Conservation (phyloP, 2,329 filamentous ascomycete genomes). For the Fusarium tricinctum region DNA sequence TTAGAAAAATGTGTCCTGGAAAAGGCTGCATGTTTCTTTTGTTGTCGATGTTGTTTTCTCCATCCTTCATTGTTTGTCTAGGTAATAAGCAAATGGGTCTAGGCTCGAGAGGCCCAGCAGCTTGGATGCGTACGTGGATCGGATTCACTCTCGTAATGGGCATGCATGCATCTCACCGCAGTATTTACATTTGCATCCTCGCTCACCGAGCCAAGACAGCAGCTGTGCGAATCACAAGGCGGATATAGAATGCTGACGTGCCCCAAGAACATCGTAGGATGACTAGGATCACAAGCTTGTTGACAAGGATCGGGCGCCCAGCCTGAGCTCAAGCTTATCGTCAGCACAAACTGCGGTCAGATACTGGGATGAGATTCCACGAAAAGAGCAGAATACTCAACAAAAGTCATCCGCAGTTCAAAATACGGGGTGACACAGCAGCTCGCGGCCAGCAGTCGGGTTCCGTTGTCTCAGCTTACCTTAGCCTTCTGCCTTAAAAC, state of each 20-base stretch:
- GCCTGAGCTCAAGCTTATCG: constrained; percentile 7
- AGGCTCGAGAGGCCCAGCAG: not conserved
- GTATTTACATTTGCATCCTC: not conserved
- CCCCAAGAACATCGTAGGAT: not conserved
- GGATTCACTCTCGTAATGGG: constrained; percentile 6
- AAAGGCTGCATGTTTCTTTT: not conserved
- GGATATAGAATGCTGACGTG: constrained; percentile 2
- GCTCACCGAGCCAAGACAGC: not conserved
- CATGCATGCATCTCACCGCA: constrained; percentile 16
- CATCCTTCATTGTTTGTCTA: not conserved
- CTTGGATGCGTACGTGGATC: constrained; percentile 13
- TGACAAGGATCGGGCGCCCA: not conserved
- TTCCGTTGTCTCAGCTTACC: not conserved
- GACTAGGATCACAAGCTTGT: not conserved
- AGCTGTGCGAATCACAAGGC: constrained; percentile 8
- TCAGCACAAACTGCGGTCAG: constrained; percentile 24
- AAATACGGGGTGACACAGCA: constrained; percentile 32
- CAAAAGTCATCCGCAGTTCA: not conserved
- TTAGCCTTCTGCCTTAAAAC: not conserved
- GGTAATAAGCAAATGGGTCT: not conserved
- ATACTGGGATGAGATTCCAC: not conserved
- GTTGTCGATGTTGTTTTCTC: not conserved
- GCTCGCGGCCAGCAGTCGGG: constrained; percentile 1
- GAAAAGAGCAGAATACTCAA: not conserved
- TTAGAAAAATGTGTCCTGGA: constrained; percentile 18